Percentiles rank a stretch among this genome's conserved stretches.
Conservation (phyloP, 305 asterid species). For the Striga hermonthica region DNA sequence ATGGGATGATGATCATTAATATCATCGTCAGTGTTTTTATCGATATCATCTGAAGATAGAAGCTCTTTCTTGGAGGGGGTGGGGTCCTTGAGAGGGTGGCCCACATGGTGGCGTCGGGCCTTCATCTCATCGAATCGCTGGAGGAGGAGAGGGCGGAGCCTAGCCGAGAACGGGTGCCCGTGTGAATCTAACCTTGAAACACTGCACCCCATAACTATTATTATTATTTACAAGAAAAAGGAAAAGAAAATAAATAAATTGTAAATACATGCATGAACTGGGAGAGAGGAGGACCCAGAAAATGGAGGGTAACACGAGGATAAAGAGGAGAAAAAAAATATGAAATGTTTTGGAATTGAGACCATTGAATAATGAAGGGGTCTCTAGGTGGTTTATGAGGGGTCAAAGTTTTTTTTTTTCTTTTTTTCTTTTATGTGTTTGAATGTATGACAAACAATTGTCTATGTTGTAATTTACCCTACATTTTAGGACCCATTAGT, state of each 20-base stretch:
- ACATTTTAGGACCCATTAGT: too few species aligned
- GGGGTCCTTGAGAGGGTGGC: conserved; percentile 29
- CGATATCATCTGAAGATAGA: conserved; percentile 18
- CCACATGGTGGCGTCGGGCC: conserved; percentile 22
- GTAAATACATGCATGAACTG: conserved; percentile 22
- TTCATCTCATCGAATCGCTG: conserved; percentile 30
- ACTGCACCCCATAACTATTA: conserved; percentile 34
- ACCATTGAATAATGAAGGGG: not conserved
- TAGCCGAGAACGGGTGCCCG: conserved; percentile 26
- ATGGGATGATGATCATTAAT: not conserved
- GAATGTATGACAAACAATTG: too few species aligned
- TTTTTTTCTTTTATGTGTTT: too few species aligned
- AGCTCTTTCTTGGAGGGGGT: conserved; percentile 38
- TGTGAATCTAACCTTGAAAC: conserved; percentile 30
- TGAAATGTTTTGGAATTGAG: not conserved
- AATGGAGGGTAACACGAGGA: conserved; percentile 16
- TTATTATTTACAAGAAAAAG: not conserved
- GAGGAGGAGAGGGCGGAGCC: conserved; percentile 39
- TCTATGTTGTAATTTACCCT: too few species aligned
- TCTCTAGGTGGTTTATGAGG: conserved; percentile 5
- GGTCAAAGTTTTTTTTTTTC: conserved; percentile 7
- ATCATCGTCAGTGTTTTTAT: conserved; percentile 10
- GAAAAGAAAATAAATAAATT: not conserved
- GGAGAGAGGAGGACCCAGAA: not conserved
- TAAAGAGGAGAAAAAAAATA: not conserved